Conservation (phyloP, 1,139 yeast genomes). For the Yamadazyma friedrichii region DNA sequence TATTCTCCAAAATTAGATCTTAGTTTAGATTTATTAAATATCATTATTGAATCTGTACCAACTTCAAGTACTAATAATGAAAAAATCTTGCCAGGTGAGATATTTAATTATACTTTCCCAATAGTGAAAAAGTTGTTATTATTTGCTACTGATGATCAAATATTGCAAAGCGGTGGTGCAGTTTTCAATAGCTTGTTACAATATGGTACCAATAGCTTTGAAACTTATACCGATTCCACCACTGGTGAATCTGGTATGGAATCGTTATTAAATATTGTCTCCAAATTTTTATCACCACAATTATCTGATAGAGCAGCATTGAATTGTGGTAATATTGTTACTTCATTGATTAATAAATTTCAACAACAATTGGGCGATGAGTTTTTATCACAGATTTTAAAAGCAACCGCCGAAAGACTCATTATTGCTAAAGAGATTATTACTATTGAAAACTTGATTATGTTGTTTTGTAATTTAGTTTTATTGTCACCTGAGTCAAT, state of each 20-base stretch:
- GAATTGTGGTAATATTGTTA: slow-evolving; percentile 67
- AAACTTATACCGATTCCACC: slow-evolving; percentile 35
- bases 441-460: slow-evolving; percentile 72
- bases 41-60: slow-evolving; percentile 47
- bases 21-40: slow-evolving; percentile 63
- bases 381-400: slow-evolving; percentile 57
- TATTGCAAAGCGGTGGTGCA: slow-evolving; percentile 76
- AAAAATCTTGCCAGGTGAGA: slow-evolving; percentile 42
- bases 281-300: slow-evolving; percentile 68
- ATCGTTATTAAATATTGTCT: slow-evolving; percentile 57
- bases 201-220: slow-evolving; percentile 47
- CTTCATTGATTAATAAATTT: slow-evolving; percentile 64
- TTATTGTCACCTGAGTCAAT: slow-evolving; percentile 60
- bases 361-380: slow-evolving; percentile 46
- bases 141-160: slow-evolving; percentile 69
- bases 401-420: slow-evolving; percentile 71
- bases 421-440: slow-evolving; percentile 64
- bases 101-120: slow-evolving; percentile 53
- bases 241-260: slow-evolving; percentile 50
- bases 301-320: slow-evolving; percentile 79
- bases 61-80: slow-evolving; percentile 29
- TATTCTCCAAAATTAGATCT: slow-evolving; percentile 63
- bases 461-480: slow-evolving; percentile 74
- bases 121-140: slow-evolving; percentile 51
- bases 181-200: slow-evolving; percentile 64